Conservation (phyloP, 768 basidiomycete species). For the Mycena indigotica region DNA sequence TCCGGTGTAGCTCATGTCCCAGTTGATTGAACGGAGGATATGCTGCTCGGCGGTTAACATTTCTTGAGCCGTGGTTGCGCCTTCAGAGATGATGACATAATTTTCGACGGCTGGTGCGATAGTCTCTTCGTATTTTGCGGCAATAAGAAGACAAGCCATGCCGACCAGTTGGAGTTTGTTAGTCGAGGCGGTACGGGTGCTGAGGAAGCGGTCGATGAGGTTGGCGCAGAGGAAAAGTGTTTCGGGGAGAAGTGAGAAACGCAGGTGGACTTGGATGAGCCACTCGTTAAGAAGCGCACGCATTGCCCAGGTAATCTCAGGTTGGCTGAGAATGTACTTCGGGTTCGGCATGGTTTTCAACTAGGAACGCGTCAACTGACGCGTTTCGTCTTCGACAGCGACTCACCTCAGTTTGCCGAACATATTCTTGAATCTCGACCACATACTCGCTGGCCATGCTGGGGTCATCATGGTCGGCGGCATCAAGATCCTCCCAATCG, state of each 20-base stretch:
- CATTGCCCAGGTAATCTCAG: conserved; percentile 87
- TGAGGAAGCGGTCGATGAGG: conserved; percentile 79
- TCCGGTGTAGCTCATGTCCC: conserved; percentile 84
- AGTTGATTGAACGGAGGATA: conserved; percentile 81
- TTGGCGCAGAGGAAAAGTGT: conserved; percentile 90
- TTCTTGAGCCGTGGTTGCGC: conserved; percentile 74
- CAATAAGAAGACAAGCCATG: conserved; percentile 81
- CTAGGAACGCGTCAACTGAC: conserved; percentile 39
- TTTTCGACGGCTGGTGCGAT: conserved; percentile 82
- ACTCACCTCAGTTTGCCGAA: conserved; percentile 77
- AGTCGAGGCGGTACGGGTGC: conserved; percentile 71
- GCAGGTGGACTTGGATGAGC: conserved; percentile 88
- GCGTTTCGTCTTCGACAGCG: background rate
- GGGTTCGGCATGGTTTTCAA: conserved; percentile 75
- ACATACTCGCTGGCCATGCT: conserved; percentile 93
- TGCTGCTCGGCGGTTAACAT: conserved; percentile 90
- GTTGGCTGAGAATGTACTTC: conserved; percentile 82
- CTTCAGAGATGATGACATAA: conserved; percentile 79
- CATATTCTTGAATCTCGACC: conserved; percentile 82
- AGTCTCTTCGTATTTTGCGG: conserved; percentile 93
- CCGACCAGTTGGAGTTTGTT: conserved; percentile 91
- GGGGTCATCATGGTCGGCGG: conserved; percentile 86
- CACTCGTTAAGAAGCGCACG: conserved; percentile 89
- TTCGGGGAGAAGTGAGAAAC: conserved; percentile 85
- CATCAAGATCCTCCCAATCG: conserved; percentile 86